phyloP scores from a whole-genome alignment of 2,329 filamentous ascomycete species.

The Acrocalymma vagum region DNA sequence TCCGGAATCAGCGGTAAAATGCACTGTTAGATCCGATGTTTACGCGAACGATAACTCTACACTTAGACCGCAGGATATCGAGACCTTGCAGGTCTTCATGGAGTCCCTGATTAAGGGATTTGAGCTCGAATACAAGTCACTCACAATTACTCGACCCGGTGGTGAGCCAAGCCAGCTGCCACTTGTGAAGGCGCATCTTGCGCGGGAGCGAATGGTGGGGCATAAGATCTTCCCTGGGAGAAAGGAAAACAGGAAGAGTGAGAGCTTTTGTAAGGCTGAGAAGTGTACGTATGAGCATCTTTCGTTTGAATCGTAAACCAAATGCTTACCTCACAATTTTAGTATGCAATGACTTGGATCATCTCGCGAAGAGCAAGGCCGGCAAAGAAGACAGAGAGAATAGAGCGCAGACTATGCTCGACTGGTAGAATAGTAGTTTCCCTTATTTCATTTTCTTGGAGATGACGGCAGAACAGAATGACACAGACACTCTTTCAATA shows the following conservation, averaged over 20 bases:
- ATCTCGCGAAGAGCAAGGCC: slow-evolving; percentile 1
- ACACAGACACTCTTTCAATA: too few species aligned
- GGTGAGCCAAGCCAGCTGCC: slow-evolving; percentile 11
- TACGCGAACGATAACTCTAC: slow-evolving; percentile 5
- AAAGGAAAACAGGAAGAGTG: slow-evolving; percentile 19
- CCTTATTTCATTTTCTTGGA: too few species aligned
- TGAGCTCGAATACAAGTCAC: slow-evolving; percentile 10
- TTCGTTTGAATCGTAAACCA: background rate
- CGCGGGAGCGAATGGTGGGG: slow-evolving; percentile 29
- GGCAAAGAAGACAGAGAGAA: too few species aligned
- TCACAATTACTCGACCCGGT: slow-evolving; percentile 9
- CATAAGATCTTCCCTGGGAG: slow-evolving; percentile 32
- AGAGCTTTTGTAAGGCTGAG: slow-evolving; percentile 27
- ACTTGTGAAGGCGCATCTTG: slow-evolving; percentile 32
- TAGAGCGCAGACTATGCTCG: too few species aligned
- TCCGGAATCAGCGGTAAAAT: slow-evolving; percentile 2
- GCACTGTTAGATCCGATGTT: slow-evolving; percentile 8
- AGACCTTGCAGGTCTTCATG: slow-evolving; percentile 14
- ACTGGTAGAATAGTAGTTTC: too few species aligned
- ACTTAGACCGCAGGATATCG: slow-evolving; percentile 4
- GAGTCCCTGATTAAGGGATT: slow-evolving; percentile 5
- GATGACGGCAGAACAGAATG: too few species aligned
- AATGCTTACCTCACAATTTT: background rate
- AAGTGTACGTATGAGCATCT: slow-evolving; percentile 21
- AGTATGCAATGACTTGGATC: slow-evolving; percentile 3